Conservation (phyloP, 2,329 filamentous ascomycete species). For the Exophiala aquamarina region DNA sequence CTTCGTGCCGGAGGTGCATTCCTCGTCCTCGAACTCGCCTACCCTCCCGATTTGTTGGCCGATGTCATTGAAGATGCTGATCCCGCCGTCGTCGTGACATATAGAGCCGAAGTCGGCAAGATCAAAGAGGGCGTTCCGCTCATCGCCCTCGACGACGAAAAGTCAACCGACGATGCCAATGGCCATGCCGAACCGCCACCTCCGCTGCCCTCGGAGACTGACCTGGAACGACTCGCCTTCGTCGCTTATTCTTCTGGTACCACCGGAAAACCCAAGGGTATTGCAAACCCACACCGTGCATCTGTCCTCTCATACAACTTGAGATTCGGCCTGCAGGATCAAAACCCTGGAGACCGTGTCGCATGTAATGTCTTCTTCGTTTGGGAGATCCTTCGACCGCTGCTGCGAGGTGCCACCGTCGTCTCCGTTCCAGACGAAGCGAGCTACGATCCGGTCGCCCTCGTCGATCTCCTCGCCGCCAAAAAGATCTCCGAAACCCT, state of each 20-base stretch:
- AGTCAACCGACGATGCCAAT: slow-evolving; percentile 28
- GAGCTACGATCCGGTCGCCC: slow-evolving; percentile 73
- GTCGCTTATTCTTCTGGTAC: slow-evolving; percentile 63
- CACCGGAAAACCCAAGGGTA: slow-evolving; percentile 53
- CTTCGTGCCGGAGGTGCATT: slow-evolving; percentile 77
- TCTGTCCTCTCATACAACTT: slow-evolving; percentile 72
- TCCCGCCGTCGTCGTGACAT: slow-evolving; percentile 70
- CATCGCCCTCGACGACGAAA: slow-evolving; percentile 61
- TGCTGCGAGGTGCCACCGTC: slow-evolving; percentile 73
- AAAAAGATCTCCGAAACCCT: slow-evolving; percentile 74
- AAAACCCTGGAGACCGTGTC: slow-evolving; percentile 70
- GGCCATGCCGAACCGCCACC: slow-evolving; percentile 45
- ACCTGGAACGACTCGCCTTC: slow-evolving; percentile 73
- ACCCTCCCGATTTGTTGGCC: slow-evolving; percentile 69
- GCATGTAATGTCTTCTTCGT: slow-evolving; percentile 89
- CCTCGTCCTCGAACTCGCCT: slow-evolving; percentile 76
- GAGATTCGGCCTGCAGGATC: slow-evolving; percentile 68
- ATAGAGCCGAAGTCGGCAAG: slow-evolving; percentile 62
- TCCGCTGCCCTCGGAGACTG: slow-evolving; percentile 61
- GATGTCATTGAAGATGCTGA: slow-evolving; percentile 76
- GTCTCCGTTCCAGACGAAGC: slow-evolving; percentile 72
- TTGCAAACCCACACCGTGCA: slow-evolving; percentile 71
- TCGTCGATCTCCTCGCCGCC: slow-evolving; percentile 68
- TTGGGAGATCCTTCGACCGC: slow-evolving; percentile 78
- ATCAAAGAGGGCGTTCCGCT: slow-evolving; percentile 64